Evolutionary conservation across 495 filamentous ascomycete genomes (phyloP).

Genomic region (Aspergillus cavernicola): DNA sequence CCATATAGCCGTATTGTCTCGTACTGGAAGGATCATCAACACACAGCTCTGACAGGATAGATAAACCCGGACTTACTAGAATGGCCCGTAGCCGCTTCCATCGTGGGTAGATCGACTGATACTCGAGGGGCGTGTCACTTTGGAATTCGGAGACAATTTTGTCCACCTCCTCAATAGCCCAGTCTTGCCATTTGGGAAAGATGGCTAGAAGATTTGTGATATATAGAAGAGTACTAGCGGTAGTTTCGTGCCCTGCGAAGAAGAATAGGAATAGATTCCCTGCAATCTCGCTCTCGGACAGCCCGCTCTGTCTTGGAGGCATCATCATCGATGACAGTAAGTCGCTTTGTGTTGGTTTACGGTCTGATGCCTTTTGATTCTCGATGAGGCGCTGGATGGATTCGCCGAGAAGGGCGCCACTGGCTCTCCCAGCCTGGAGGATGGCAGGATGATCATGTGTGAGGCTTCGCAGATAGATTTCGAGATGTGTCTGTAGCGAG

Average conservation of each 20-base stretch:
- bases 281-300: neutral
- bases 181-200: slow-evolving; percentile 9
- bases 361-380: neutral
- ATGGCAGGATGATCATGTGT: neutral
- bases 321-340: slow-evolving; percentile 3
- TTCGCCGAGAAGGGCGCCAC: neutral
- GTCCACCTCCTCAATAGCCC: slow-evolving; percentile 6
- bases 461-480: neutral
- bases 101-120: neutral
- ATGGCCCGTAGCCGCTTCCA: neutral
- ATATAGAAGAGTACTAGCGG: slow-evolving; percentile 9
- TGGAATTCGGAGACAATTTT: neutral
- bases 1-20: slow-evolving; percentile 14
- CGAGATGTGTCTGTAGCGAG: neutral
- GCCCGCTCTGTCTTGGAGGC: neutral
- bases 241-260: slow-evolving; percentile 15
- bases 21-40: neutral
- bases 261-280: slow-evolving; percentile 14
- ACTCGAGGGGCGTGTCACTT: neutral
- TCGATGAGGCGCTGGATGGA: neutral
- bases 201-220: slow-evolving; percentile 9
- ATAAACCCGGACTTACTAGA: neutral
- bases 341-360: neutral
- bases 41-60: neutral
- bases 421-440: neutral